phyloP scores from a whole-genome alignment of 345 rosid species.

The Camelina neglecta region DNA sequence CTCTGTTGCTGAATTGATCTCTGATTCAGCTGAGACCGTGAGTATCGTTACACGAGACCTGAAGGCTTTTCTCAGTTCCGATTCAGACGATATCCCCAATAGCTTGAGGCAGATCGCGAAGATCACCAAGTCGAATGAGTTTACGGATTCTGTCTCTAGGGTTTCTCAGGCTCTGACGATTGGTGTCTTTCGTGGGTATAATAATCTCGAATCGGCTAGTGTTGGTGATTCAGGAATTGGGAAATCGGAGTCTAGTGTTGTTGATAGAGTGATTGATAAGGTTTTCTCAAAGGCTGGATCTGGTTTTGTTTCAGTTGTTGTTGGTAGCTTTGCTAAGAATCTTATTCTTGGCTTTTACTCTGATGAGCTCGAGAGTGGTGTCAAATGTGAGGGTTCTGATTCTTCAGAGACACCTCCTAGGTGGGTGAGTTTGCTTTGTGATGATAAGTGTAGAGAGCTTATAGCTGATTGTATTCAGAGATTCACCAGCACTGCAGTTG shows the following conservation, averaged over 20 bases:
- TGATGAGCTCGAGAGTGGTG: conserved; percentile 16
- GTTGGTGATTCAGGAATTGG: conserved; percentile 29
- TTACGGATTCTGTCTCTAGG: conserved; percentile 59
- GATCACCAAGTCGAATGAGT: conserved; percentile 69
- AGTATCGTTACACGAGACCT: conserved; percentile 71
- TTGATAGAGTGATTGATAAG: conserved; percentile 73
- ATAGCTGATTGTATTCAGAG: conserved; percentile 79
- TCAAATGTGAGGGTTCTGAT: conserved; percentile 23
- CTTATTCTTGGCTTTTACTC: conserved; percentile 82
- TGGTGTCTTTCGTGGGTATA: conserved; percentile 70
- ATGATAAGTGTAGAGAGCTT: conserved; percentile 69
- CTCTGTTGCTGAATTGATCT: conserved; percentile 71
- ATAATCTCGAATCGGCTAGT: conserved; percentile 46
- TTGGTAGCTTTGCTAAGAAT: conserved; percentile 94
- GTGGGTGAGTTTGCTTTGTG: conserved; percentile 64
- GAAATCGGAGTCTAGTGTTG: conserved; percentile 41
- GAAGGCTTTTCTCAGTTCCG: conserved; percentile 69
- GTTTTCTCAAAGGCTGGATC: conserved; percentile 70
- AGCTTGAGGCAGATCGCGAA: conserved; percentile 88
- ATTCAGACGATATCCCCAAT: conserved; percentile 77
- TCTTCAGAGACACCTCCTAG: conserved; percentile 50
- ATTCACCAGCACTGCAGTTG: conserved; percentile 78
- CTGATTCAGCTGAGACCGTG: conserved; percentile 72
- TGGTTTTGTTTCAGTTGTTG: conserved; percentile 83
- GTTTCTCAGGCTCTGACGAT: conserved; percentile 67